A percentile compares a stretch with the other conserved stretches of the same genome.
Evolutionary conservation across 139 green algal genomes (phyloP).

Genomic region (Chlorella sp.): DNA sequence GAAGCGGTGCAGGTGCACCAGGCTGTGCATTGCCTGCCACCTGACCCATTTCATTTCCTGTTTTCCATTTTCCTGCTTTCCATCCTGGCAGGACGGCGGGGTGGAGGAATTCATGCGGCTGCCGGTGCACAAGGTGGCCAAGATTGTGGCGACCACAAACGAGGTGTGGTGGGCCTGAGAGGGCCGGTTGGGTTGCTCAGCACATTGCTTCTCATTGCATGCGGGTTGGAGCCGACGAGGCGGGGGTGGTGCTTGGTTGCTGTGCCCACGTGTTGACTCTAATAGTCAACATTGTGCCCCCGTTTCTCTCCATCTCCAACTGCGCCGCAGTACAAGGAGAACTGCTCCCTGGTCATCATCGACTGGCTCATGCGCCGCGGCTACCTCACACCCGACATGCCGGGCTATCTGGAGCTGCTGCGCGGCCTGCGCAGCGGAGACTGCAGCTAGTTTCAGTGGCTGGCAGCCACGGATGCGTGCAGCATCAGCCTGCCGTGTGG

Average conservation of each 20-base stretch:
- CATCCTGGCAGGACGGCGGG: conserved; percentile 39
- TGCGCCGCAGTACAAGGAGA: conserved; percentile 97
- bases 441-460: conserved; percentile 31
- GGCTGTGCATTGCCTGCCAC: too few species aligned
- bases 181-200: too few species aligned
- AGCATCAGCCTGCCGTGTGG: conserved; percentile 50
- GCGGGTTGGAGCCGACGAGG: too few species aligned
- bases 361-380: conserved; percentile 79
- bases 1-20: too few species aligned
- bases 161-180: background rate
- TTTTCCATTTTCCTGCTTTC: too few species aligned
- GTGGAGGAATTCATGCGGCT: conserved; percentile 84
- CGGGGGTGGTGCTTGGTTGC: too few species aligned
- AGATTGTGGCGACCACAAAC: conserved; percentile 56
- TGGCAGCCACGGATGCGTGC: too few species aligned
- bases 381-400: conserved; percentile 58
- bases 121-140: conserved; percentile 69
- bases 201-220: too few species aligned
- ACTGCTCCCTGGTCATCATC: conserved; percentile 93
- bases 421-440: conserved; percentile 51
- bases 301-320: too few species aligned
- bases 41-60: too few species aligned
- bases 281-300: too few species aligned
- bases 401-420: conserved; percentile 77
- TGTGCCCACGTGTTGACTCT: too few species aligned